phyloP scores from a whole-genome alignment of 2,329 filamentous ascomycete genomes.

The Pestalotiopsis sp. region DNA sequence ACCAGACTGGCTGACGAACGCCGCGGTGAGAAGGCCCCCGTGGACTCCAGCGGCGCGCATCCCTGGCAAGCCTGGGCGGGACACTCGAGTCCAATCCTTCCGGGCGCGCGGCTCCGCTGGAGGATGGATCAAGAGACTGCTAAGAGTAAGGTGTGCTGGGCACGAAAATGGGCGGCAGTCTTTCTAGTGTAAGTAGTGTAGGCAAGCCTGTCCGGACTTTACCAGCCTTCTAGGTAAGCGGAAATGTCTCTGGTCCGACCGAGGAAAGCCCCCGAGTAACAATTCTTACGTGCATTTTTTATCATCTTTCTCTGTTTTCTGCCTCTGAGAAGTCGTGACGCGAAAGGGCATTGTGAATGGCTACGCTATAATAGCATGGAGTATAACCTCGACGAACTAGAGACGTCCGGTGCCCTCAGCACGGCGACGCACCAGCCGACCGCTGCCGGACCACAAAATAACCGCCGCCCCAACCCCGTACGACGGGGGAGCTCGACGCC shows the following conservation, averaged over 20 bases:
- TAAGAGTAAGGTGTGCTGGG: background rate
- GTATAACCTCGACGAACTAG: slow-evolving; percentile 32
- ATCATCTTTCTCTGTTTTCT: background rate
- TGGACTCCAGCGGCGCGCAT: background rate
- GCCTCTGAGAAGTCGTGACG: background rate
- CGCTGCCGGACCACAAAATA: slow-evolving; percentile 19
- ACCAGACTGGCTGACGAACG: background rate
- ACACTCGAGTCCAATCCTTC: background rate
- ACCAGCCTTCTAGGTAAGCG: background rate
- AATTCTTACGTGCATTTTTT: background rate
- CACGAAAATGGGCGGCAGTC: background rate
- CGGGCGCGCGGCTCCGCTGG: background rate
- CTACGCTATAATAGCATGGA: slow-evolving; percentile 19
- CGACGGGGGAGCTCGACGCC: slow-evolving; percentile 1
- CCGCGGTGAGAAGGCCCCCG: background rate
- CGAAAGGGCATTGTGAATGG: background rate
- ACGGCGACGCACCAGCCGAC: slow-evolving; percentile 21
- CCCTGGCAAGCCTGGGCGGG: background rate
- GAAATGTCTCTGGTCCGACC: background rate
- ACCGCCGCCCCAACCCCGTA: slow-evolving; percentile 15
- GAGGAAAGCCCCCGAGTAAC: background rate
- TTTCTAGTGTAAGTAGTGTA: background rate
- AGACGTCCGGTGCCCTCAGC: slow-evolving; percentile 25
- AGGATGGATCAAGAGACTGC: slow-evolving; percentile 2
- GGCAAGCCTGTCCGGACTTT: background rate